Base-by-base conservation (phyloP, 139 green algal genomes). In the Gonium pectorale region DNA sequence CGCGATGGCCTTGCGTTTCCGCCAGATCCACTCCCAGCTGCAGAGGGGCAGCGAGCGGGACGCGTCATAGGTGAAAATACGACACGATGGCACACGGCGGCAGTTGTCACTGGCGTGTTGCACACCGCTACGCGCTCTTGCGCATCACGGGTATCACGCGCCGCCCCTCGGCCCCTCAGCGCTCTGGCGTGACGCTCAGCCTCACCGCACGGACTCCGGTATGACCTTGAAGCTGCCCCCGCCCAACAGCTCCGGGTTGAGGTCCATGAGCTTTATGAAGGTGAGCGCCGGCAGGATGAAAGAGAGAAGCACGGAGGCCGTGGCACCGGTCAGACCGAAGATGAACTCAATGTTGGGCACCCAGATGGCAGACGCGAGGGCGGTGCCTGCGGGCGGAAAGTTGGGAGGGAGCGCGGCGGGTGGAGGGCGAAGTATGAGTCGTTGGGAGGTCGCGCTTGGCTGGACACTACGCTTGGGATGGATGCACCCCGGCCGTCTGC, bases 271-370 rank as follows among this genome's bases (percentile, higher is more conserved):
- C 19, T 66, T 64, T 26, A 97, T 89, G 78, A 95, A 97, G 41
- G 91, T 93, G 60, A 94, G 49, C 1, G 92, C 90, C 2, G 94
- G 94, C 24, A 95, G 85, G 75, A 97, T 93, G 88, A 96, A 97
- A 15, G 93, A 85, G 24, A 97, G 86, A 29, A 97, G 68, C 26
- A 96, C 91, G 31, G 90, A 93, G 31, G 94, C 93, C 0, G 95
- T 98, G 49, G 90, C 92, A 6, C 95, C 95, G 0, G 91, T 93
- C n/a, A 97, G 87, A 22, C 95, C 94, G 85, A 97, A 96, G 67
- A 97, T 96, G 84, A 96, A 95, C 88, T 97, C 94, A 2, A 97
- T 90, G 75, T 97, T 97, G 38, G 95, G 95, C 43, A 97, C 67
- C 84, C 91, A 91, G 29, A 96, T 66, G 15, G 93, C 93, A 29